A percentile compares a stretch with the other conserved stretches of the same genome.
Evolutionary conservation across 2,329 filamentous ascomycete species (phyloP).

Genomic region (Hansfordia pulvinata): DNA sequence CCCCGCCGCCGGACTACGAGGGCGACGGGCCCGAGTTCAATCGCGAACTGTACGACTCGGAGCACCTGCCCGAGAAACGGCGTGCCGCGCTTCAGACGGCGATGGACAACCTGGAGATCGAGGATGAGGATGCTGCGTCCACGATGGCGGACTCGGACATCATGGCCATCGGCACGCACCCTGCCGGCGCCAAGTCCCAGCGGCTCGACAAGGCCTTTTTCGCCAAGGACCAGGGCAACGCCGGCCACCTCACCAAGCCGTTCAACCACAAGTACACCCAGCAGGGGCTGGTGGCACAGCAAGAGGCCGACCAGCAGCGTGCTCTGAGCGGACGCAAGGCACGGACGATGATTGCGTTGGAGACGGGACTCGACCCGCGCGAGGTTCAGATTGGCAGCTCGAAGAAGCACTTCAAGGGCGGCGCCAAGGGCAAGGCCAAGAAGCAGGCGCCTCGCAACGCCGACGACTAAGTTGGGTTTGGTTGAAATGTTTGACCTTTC

Average conservation of each 20-base stretch:
- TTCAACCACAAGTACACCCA: conserved; percentile 85
- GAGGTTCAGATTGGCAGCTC: conserved; percentile 52
- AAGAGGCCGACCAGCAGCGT: conserved; percentile 48
- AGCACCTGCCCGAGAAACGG: conserved; percentile 71
- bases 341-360: conserved; percentile 64
- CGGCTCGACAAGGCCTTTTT: conserved; percentile 88
- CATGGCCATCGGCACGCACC: conserved; percentile 29
- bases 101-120: conserved; percentile 30
- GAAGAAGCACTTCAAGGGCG: conserved; percentile 95
- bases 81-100: conserved; percentile 47
- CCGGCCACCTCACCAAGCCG: conserved; percentile 59
- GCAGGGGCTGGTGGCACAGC: conserved; percentile 44
- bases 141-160: conserved; percentile 32
- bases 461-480: too few relatives aligned
- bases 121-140: conserved; percentile 19
- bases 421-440: conserved; percentile 47
- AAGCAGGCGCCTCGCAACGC: too few relatives aligned
- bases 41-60: conserved; percentile 70
- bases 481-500: too few relatives aligned
- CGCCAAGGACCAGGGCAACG: conserved; percentile 29
- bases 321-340: conserved; percentile 78
- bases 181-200: conserved; percentile 59
- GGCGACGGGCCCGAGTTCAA: conserved; percentile 76
- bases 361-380: conserved; percentile 71
- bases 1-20: conserved; percentile 65